phyloP scores from a whole-genome alignment of 495 filamentous ascomycete species.

The Haplographium delicatum region DNA sequence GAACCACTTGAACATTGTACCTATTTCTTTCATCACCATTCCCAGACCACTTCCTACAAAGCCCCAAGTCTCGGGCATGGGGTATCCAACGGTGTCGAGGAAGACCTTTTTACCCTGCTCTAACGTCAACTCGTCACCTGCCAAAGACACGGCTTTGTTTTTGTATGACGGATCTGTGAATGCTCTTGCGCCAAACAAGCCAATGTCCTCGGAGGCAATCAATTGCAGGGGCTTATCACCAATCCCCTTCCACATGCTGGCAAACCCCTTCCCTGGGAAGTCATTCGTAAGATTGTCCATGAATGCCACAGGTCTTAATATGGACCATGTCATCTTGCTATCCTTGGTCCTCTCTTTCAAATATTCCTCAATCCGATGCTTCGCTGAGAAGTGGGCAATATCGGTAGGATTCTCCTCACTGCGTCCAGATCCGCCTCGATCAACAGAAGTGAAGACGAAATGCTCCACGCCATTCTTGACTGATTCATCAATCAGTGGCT shows the following conservation, averaged over 20 bases:
- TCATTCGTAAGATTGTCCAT: slow-evolving; percentile 59
- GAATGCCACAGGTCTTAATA: slow-evolving; percentile 60
- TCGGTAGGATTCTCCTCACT: slow-evolving; percentile 53
- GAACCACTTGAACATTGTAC: slow-evolving; percentile 43
- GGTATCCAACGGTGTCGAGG: slow-evolving; percentile 31
- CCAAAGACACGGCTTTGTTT: slow-evolving; percentile 34
- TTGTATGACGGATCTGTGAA: slow-evolving; percentile 42
- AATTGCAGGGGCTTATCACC: slow-evolving; percentile 49
- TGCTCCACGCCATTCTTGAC: slow-evolving; percentile 53
- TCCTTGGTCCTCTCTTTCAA: slow-evolving; percentile 38
- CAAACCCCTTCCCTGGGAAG: slow-evolving; percentile 57
- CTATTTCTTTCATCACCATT: slow-evolving; percentile 30
- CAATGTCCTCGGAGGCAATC: slow-evolving; percentile 56
- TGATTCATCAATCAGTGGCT: slow-evolving; percentile 54
- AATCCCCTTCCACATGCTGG: slow-evolving; percentile 41
- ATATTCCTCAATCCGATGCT: slow-evolving; percentile 62
- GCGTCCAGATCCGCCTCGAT: slow-evolving; percentile 54
- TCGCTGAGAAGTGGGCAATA: slow-evolving; percentile 63
- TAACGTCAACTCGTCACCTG: slow-evolving; percentile 42
- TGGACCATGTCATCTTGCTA: slow-evolving; percentile 51
- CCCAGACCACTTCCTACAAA: slow-evolving; percentile 37
- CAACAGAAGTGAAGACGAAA: slow-evolving; percentile 67
- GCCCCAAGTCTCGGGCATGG: slow-evolving; percentile 34
- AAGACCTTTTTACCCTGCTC: slow-evolving; percentile 35
- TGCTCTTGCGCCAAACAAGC: slow-evolving; percentile 56